A percentile compares a stretch with the other conserved stretches of the same genome.
These are phyloP conservation scores for Leptodontidium sp. DNA, from an alignment of 2,329 filamentous ascomycete species.

Conservation along the genomic window DNA sequence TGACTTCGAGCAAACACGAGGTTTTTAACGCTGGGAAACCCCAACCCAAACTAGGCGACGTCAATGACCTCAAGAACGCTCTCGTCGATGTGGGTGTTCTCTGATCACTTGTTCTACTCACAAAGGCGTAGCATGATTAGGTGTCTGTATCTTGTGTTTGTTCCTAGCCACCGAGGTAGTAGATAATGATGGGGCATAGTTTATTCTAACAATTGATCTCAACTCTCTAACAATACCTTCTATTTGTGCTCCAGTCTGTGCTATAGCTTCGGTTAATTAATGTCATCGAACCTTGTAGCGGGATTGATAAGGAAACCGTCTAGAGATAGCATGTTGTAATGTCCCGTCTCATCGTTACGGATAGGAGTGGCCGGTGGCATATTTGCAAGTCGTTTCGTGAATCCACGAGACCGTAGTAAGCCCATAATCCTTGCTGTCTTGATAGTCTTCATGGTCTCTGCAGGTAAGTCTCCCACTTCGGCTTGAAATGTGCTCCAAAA, in stretches of 20 bases:
- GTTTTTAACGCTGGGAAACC: conserved; percentile 27
- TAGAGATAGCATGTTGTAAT: conserved; percentile 50
- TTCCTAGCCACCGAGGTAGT: conserved; percentile 7
- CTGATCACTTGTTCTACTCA: conserved; percentile 17
- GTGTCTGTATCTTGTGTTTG: conserved; percentile 17
- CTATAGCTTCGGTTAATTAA: conserved; percentile 30
- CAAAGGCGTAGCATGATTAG: conserved; percentile 1
- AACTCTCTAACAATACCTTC: conserved; percentile 25
- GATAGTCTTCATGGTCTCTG: conserved; percentile 43
- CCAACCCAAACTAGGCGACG: conserved; percentile 22
- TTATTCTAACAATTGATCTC: conserved; percentile 29
- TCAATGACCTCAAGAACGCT: conserved; percentile 25
- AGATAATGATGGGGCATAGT: conserved; percentile 17
- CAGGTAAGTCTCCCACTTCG: conserved; percentile 45
- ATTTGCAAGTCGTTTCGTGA: conserved; percentile 52
- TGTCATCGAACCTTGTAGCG: conserved; percentile 46
- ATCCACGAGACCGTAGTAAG: conserved; percentile 48
- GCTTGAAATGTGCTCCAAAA: conserved; percentile 34
- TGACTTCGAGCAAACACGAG: conserved; percentile 21
- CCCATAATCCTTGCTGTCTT: conserved; percentile 48
- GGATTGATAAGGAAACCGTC: conserved; percentile 51
- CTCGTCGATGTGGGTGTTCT: conserved; percentile 26
- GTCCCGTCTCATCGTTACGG: conserved; percentile 48
- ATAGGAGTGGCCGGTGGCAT: conserved; percentile 48
- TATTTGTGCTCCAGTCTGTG: conserved; percentile 26